Percentiles rank a stretch among this genome's conserved stretches.
Conservation (phyloP, 805 yeast genomes). For the Millerozyma miso region DNA sequence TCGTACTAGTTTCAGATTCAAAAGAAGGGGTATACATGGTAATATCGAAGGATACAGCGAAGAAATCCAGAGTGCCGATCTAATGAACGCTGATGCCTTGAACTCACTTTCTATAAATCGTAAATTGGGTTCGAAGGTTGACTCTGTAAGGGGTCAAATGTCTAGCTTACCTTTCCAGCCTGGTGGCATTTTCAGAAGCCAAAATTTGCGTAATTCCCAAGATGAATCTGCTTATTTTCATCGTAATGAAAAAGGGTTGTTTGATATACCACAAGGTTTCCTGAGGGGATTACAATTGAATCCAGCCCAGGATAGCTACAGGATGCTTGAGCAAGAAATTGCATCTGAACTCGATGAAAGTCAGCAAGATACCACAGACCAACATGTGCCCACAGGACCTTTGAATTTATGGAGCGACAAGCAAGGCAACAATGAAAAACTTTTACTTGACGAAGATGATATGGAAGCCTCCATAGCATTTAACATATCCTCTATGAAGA, state of each 20-base stretch:
- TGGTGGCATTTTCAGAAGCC: conserved; percentile 57
- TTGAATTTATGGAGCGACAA: conserved; percentile 1
- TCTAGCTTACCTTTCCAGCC: conserved; percentile 86
- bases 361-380: conserved; percentile 7
- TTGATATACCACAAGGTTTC: conserved; percentile 80
- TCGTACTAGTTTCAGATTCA: conserved; percentile 63
- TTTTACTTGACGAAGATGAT: conserved; percentile 38
- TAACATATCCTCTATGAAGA: conserved; percentile 24
- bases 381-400: conserved; percentile 1
- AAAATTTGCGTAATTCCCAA: conserved; percentile 13
- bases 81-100: conserved; percentile 56
- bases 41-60: conserved; percentile 60
- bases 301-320: conserved; percentile 8
- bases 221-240: conserved; percentile 46
- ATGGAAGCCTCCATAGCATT: conserved; percentile 41
- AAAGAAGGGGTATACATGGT: conserved; percentile 75
- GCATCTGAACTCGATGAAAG: conserved; percentile 11
- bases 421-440: background rate
- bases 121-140: conserved; percentile 57
- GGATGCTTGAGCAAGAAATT: conserved; percentile 8
- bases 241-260: conserved; percentile 65
- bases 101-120: conserved; percentile 74
- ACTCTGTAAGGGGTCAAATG: conserved; percentile 63
- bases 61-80: conserved; percentile 35
- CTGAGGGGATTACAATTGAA: conserved; percentile 56